phyloP scores from a whole-genome alignment of 2,329 filamentous ascomycete genomes.

The Didymella arachidicola region DNA sequence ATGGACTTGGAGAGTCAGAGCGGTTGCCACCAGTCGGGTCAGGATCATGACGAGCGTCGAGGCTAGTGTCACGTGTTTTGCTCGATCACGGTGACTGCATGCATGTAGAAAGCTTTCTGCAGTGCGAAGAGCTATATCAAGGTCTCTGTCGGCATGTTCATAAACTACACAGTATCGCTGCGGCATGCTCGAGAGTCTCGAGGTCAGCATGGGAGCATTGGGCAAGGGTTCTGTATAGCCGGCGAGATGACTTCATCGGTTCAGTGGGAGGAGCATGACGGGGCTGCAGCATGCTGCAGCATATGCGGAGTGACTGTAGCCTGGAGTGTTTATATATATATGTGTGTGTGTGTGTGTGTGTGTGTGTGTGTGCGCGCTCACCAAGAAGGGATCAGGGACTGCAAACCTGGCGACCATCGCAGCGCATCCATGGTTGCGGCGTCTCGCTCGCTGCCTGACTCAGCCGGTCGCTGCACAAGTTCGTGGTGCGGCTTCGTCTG shows the following conservation, averaged over 20 bases:
- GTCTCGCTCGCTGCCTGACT: background rate
- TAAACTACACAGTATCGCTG: background rate
- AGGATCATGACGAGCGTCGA: conserved; percentile 9
- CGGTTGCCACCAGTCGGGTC: conserved; percentile 7
- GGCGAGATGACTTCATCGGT: conserved; percentile 21
- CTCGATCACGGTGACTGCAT: background rate
- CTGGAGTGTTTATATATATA: background rate
- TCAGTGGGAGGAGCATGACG: background rate
- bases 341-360: too few species aligned
- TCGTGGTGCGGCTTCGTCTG: background rate
- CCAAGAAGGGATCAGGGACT: too few species aligned
- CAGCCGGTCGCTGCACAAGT: conserved; percentile 1
- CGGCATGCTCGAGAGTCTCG: background rate
- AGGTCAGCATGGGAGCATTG: conserved; percentile 13
- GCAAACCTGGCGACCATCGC: background rate
- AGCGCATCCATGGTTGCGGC: background rate
- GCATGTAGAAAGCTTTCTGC: background rate
- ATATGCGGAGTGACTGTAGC: background rate
- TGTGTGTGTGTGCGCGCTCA: too few species aligned
- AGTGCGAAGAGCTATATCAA: background rate
- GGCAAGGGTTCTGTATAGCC: conserved; percentile 16
- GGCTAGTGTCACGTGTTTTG: conserved; percentile 12
- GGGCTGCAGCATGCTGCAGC: background rate
- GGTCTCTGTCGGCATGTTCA: background rate
- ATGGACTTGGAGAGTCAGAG: conserved; percentile 43